phyloP scores from a whole-genome alignment of 1,284 basidiomycete genomes.

The Puccinia horiana region DNA sequence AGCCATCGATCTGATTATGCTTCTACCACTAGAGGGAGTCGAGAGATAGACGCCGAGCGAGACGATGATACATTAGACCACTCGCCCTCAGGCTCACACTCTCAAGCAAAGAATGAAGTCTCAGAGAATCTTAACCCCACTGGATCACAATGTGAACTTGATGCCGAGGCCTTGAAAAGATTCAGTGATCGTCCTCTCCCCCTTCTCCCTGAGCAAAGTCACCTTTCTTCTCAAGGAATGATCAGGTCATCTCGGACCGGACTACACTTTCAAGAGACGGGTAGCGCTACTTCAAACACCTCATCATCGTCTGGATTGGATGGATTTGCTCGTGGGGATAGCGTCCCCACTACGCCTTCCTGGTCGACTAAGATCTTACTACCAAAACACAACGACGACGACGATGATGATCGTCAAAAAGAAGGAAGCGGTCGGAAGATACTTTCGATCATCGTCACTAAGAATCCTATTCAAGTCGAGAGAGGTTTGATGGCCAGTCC shows the following conservation, averaged over 20 bases:
- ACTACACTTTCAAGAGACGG: neutral
- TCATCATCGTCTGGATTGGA: conserved; percentile 20
- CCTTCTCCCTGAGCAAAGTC: neutral
- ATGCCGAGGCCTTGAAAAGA: neutral
- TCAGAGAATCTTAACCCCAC: neutral
- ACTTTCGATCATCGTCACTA: conserved; percentile 13
- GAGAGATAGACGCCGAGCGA: neutral
- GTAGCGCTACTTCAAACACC: neutral
- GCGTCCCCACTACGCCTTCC: conserved; percentile 18
- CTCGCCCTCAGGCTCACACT: neutral
- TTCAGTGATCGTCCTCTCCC: conserved; percentile 35
- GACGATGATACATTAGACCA: too few relatives aligned
- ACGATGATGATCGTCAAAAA: neutral
- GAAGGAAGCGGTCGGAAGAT: neutral
- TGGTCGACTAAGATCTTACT: neutral
- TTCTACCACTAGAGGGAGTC: neutral
- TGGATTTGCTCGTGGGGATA: neutral
- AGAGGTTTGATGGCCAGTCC: neutral
- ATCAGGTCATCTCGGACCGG: neutral
- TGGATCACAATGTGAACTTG: neutral
- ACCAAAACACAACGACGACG: too few relatives aligned
- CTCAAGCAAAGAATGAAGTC: neutral
- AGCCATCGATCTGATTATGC: neutral
- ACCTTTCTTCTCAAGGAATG: neutral
- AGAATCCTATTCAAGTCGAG: neutral